phyloP scores from a whole-genome alignment of 1,284 basidiomycete species.

The Ustilago nuda region DNA sequence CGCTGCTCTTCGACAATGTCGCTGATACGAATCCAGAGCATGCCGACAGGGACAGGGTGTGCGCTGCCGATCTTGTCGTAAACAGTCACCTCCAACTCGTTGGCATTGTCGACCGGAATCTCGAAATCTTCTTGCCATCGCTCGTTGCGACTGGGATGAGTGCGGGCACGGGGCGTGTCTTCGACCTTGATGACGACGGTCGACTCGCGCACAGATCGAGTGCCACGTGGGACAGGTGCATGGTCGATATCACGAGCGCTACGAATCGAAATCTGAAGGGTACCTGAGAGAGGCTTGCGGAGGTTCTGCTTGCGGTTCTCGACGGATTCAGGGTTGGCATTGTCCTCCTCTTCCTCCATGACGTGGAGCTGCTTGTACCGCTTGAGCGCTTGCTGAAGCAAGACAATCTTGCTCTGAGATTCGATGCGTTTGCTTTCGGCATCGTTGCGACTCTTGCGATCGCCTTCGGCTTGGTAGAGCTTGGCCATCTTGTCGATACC shows the following conservation, averaged over 20 bases:
- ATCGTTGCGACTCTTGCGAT: constrained; percentile 78
- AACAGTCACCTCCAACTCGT: constrained; percentile 96
- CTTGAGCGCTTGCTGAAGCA: constrained; percentile 90
- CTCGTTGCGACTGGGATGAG: constrained; percentile 91
- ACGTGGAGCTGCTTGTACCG: constrained; percentile 96
- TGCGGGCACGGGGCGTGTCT: constrained; percentile 90
- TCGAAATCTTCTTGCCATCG: constrained; percentile 98
- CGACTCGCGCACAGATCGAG: constrained; percentile 75
- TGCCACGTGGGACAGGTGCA: constrained; percentile 76
- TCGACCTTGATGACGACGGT: constrained; percentile 95
- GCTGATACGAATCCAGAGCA: constrained; percentile 94
- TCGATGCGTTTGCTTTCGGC: constrained; percentile 93
- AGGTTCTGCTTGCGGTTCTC: constrained; percentile 89
- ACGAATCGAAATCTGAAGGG: constrained; percentile 87
- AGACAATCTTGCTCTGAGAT: constrained; percentile 94
- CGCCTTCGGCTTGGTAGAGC: constrained; percentile 91
- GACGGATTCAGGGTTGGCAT: constrained; percentile 72
- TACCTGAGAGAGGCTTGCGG: constrained; percentile 92
- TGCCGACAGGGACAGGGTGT: constrained; percentile 88
- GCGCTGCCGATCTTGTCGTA: constrained; percentile 87
- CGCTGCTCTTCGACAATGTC: constrained; percentile 95
- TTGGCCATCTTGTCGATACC: constrained; percentile 98
- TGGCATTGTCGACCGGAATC: constrained; percentile 95
- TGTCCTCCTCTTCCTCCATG: constrained; percentile 81
- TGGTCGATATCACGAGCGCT: constrained; percentile 95